These are phyloP conservation scores for Hygrophorus pudorinus DNA, from an alignment of 768 basidiomycete species.

Conservation along the genomic window DNA sequence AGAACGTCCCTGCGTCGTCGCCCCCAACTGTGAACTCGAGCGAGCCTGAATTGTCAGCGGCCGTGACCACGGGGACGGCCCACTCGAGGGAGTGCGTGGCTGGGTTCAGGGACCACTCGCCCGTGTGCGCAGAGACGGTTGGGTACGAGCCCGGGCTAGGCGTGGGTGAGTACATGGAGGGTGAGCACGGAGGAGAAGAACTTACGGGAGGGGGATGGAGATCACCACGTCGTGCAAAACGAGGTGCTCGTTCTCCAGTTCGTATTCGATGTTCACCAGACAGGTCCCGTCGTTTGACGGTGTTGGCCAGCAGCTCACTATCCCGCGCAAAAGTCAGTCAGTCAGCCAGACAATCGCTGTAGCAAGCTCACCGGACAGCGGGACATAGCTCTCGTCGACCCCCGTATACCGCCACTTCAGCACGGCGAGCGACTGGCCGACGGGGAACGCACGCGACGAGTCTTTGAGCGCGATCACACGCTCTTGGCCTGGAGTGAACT, in stretches of 20 bases:
- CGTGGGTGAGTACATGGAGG: constrained; percentile 1
- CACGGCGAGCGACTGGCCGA: constrained; percentile 78
- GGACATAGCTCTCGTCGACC: constrained; percentile 86
- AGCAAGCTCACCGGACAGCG: constrained; percentile 68
- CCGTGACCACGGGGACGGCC: constrained; percentile 62
- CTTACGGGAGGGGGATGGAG: constrained; percentile 88
- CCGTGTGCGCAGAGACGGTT: constrained; percentile 64
- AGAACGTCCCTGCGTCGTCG: constrained; percentile 76
- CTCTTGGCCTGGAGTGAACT: constrained; percentile 58
- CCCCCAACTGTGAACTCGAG: constrained; percentile 86
- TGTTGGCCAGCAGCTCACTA: constrained; percentile 97
- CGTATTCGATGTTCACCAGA: constrained; percentile 95
- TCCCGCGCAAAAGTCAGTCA: constrained; percentile 2
- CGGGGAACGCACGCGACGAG: constrained; percentile 71
- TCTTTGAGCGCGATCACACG: constrained; percentile 74
- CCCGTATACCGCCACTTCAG: constrained; percentile 89
- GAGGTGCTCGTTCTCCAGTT: constrained; percentile 79
- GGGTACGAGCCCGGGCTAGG: constrained; percentile 73
- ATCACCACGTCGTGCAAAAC: constrained; percentile 80
- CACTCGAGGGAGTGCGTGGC: constrained; percentile 78
- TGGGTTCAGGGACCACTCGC: constrained; percentile 77
- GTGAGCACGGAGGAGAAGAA: constrained; percentile 12
- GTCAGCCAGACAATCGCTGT: neutral
- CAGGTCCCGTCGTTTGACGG: constrained; percentile 86
- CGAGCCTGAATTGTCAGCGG: constrained; percentile 66